Conservation (phyloP, 257 asterid species). For the Ilex asprella region DNA sequence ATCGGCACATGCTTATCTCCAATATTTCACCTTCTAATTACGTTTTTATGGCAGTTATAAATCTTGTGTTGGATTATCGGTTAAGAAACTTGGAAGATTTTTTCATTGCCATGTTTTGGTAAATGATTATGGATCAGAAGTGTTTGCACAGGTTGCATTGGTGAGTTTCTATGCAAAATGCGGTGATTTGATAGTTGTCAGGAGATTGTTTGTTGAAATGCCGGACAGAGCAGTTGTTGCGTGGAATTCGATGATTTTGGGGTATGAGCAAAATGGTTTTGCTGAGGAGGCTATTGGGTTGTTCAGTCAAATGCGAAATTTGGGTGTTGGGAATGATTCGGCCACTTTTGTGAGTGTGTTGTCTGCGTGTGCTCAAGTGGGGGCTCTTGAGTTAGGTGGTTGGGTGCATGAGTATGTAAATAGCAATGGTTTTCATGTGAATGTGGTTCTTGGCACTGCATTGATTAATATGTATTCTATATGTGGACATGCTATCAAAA, state of each 20-base stretch:
- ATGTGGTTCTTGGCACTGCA: conserved; percentile 22
- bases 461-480: conserved; percentile 28
- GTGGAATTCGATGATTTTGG: conserved; percentile 30
- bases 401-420: conserved; percentile 22
- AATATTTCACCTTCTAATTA: conserved; percentile 23
- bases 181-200: conserved; percentile 12
- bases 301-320: conserved; percentile 20
- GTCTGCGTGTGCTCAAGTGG: conserved; percentile 29
- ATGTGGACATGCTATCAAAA: conserved; percentile 26
- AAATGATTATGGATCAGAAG: conserved; percentile 13
- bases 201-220: conserved; percentile 22
- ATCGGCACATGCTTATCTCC: conserved; percentile 20
- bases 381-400: conserved; percentile 17
- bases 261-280: conserved; percentile 27
- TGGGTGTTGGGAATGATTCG: conserved; percentile 15
- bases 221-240: conserved; percentile 20
- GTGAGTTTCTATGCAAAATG: conserved; percentile 19
- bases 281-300: conserved; percentile 22
- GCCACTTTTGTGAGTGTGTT: conserved; percentile 22
- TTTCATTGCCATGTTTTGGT: conserved; percentile 21
- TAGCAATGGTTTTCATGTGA: conserved; percentile 6
- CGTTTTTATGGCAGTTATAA: conserved; percentile 21
- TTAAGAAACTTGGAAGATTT: conserved; percentile 10
- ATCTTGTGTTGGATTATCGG: conserved; percentile 11
- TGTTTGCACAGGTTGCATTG: conserved; percentile 18